Conservation (phyloP, 2,329 filamentous ascomycete species). For the Leptosphaerulina australis region DNA sequence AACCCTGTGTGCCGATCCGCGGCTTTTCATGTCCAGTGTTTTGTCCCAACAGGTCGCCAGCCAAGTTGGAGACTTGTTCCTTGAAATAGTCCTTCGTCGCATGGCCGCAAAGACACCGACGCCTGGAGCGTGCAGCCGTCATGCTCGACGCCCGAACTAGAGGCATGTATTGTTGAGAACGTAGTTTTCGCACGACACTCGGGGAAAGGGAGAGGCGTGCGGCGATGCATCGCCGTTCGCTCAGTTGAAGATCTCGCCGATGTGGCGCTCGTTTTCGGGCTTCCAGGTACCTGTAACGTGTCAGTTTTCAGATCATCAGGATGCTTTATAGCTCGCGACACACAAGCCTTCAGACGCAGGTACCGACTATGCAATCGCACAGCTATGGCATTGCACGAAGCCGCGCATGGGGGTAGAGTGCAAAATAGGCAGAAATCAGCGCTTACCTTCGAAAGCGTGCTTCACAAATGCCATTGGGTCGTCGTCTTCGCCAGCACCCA, state of each 20-base stretch:
- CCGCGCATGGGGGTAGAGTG: slow-evolving; percentile 6
- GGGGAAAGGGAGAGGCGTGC: neutral
- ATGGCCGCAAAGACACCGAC: neutral
- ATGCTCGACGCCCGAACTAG: neutral
- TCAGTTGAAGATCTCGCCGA: slow-evolving; percentile 43
- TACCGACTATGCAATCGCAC: neutral
- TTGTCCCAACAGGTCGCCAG: neutral
- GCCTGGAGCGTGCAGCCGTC: neutral
- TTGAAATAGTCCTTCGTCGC: neutral
- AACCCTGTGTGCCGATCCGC: slow-evolving; percentile 2
- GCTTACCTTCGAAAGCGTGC: slow-evolving; percentile 90
- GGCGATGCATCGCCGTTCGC: neutral
- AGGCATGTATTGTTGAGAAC: neutral
- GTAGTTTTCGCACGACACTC: neutral
- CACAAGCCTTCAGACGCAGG: slow-evolving; percentile 8
- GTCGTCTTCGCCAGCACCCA: slow-evolving; percentile 86
- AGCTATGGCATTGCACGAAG: neutral
- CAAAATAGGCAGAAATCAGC: neutral
- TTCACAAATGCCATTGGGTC: slow-evolving; percentile 98
- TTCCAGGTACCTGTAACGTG: slow-evolving; percentile 44
- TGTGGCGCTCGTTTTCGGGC: slow-evolving; percentile 43
- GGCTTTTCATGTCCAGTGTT: slow-evolving; percentile 5
- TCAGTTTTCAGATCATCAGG: slow-evolving; percentile 27
- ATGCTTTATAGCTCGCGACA: slow-evolving; percentile 5
- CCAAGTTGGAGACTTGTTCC: neutral